Evolutionary conservation across 169 alveolate genomes (phyloP).

Genomic region (Plasmodium coatneyi): DNA sequence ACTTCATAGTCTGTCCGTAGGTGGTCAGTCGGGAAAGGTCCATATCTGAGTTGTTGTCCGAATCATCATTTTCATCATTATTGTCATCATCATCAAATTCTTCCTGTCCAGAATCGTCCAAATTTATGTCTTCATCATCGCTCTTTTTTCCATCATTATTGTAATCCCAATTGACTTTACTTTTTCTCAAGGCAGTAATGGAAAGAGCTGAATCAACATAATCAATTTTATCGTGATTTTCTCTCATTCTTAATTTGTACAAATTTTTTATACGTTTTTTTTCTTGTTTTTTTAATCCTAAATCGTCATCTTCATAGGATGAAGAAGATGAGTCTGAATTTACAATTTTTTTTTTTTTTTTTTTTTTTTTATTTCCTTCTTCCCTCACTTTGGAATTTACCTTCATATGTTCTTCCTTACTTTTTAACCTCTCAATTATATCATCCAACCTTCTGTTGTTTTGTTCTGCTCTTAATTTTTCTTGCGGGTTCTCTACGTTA

Average conservation of each 20-base stretch:
- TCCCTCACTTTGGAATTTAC: constrained; percentile 24
- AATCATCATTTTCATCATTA: constrained; percentile 65
- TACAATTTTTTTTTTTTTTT: constrained; percentile 5
- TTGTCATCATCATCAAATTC: constrained; percentile 62
- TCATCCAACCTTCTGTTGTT: constrained; percentile 71
- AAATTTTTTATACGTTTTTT: constrained; percentile 70
- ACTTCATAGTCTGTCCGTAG: constrained; percentile 66
- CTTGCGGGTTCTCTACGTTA: constrained; percentile 26
- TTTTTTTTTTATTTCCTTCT: constrained; percentile 28
- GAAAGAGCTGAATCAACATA: constrained; percentile 71
- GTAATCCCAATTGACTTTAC: constrained; percentile 71
- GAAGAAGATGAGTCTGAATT: neutral
- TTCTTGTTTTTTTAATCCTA: constrained; percentile 74
- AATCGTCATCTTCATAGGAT: constrained; percentile 55
- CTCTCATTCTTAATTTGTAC: constrained; percentile 61
- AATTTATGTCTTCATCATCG: constrained; percentile 74
- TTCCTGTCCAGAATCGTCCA: constrained; percentile 23
- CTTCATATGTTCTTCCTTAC: constrained; percentile 57
- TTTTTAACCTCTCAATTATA: constrained; percentile 62
- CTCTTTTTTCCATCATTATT: constrained; percentile 73
- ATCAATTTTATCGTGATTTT: constrained; percentile 67
- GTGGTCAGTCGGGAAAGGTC: constrained; percentile 56
- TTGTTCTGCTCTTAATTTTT: constrained; percentile 18
- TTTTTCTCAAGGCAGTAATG: constrained; percentile 49
- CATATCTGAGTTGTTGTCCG: constrained; percentile 56